Conservation (phyloP, 2,329 filamentous ascomycete species). For the Xylaria sp. region DNA sequence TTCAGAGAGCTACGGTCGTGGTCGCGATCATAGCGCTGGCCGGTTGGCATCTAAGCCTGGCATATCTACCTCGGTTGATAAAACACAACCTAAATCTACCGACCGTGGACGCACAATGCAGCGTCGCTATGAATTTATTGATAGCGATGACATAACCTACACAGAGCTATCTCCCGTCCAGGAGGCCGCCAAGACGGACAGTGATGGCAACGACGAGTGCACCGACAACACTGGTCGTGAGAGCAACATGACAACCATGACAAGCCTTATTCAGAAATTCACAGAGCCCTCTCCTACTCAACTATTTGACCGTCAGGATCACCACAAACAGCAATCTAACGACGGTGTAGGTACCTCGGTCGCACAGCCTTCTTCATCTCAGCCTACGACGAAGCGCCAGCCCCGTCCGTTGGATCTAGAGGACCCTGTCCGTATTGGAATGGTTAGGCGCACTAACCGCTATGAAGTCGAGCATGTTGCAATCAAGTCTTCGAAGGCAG, state of each 20-base stretch:
- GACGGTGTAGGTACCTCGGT: not conserved
- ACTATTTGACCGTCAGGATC: slow-evolving; percentile 7
- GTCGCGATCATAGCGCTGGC: not conserved
- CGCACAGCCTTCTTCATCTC: slow-evolving; percentile 6
- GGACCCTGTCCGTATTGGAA: slow-evolving; percentile 21
- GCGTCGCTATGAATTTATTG: slow-evolving; percentile 36
- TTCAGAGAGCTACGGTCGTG: not conserved
- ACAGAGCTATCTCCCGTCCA: slow-evolving; percentile 25
- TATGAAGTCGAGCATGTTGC: slow-evolving; percentile 32
- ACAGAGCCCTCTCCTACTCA: slow-evolving; percentile 11
- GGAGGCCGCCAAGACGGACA: slow-evolving; percentile 23
- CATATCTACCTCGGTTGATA: not conserved
- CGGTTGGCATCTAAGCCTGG: not conserved
- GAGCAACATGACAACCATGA: slow-evolving; percentile 44
- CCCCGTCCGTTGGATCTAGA: slow-evolving; percentile 33
- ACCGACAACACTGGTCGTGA: slow-evolving; percentile 21
- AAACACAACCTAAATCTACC: not conserved
- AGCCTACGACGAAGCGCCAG: slow-evolving; percentile 23
- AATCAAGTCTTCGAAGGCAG: slow-evolving; percentile 32
- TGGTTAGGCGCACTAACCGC: slow-evolving; percentile 15
- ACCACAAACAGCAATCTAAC: not conserved
- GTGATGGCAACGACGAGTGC: not conserved
- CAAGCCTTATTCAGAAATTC: slow-evolving; percentile 37
- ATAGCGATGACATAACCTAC: slow-evolving; percentile 30
- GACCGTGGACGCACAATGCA: slow-evolving; percentile 35